Percentiles rank a stretch among this genome's conserved stretches.
Conservation (phyloP, 2,329 filamentous ascomycete species). For the Allantophomopsis lycopodina region DNA sequence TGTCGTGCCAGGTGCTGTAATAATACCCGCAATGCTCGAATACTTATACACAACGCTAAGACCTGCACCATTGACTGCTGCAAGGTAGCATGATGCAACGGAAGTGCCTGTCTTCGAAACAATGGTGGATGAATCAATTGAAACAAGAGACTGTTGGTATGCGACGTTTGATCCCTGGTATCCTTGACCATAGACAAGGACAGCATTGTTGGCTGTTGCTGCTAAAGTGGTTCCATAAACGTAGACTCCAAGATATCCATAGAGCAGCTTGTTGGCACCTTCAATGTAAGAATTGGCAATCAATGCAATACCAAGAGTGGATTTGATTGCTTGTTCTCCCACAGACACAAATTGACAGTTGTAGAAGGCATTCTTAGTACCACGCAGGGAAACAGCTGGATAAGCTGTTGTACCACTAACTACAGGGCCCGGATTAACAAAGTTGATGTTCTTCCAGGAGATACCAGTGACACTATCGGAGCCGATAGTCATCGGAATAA, state of each 20-base stretch:
- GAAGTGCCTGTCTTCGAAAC: conserved; percentile 17
- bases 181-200: conserved; percentile 26
- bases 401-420: conserved; percentile 11
- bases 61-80: conserved; percentile 24
- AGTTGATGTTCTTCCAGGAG: conserved; percentile 24
- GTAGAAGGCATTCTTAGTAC: conserved; percentile 27
- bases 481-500: conserved; percentile 16
- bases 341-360: conserved; percentile 27
- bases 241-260: conserved; percentile 24
- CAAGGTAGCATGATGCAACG: conserved; percentile 26
- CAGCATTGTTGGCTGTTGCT: conserved; percentile 19
- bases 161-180: not conserved
- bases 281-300: conserved; percentile 30
- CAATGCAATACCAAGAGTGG: conserved; percentile 1
- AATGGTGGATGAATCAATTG: conserved; percentile 25
- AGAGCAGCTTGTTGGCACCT: conserved; percentile 26
- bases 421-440: conserved; percentile 16
- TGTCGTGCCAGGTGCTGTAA: conserved; percentile 15
- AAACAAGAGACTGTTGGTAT: conserved; percentile 22
- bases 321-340: conserved; percentile 21
- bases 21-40: conserved; percentile 15
- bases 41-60: conserved; percentile 26
- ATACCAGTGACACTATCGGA: conserved; percentile 18
- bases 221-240: conserved; percentile 28
- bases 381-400: conserved; percentile 18